Base-by-base conservation (phyloP, 2,329 filamentous ascomycete genomes). In the Penicillium thymicola region DNA sequence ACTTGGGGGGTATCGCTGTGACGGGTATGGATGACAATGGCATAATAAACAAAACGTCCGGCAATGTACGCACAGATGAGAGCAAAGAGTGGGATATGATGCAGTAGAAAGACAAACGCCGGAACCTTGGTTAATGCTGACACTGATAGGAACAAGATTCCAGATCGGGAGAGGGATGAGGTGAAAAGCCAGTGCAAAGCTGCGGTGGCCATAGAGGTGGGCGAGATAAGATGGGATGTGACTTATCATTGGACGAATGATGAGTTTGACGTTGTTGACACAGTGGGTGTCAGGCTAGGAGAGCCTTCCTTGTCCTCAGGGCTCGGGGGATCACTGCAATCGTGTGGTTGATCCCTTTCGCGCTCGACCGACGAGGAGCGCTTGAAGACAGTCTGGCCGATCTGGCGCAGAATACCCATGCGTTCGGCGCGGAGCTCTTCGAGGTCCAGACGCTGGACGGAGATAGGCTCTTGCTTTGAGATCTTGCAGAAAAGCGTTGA, bases 401-500 rank as follows among this genome's bases (percentile, higher is more conserved):
- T 72, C 28, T 76, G 73, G 27, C 72, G 71, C 52, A 77, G 66
- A 53, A 76, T 75, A 16, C 73, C 76, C 65, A 69, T 65, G 37
- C 75, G 73, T 54, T 77, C 75, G 4, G 70, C 72, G 28, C 72
- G 71, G 11, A 75, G 68, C 44, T 75, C 74, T 28, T 77, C 74
- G 34, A 73, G 50, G 52, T 73, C 69, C 14, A 74, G 55, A 38
- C 68, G 70, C 40, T 71, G 70, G 27, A 79, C 74, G 34, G 79
- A 72, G 27, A 80, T 65, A 23, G 78, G 74, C 6, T 81, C 78
- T 58, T 83, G 78, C 62, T 85, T 89, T 64, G 86, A 86, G 76
- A 97, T 89, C 68, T 87, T 88, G 78, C 92, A 96, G 74, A 97
- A 96, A 16, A 99, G 80, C 11, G 92, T 95, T 2, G 94, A 96